Percentiles rank a stretch among this genome's conserved stretches.
Conservation (phyloP, 2,329 filamentous ascomycete species). For the Pseudocercospora crystallina region DNA sequence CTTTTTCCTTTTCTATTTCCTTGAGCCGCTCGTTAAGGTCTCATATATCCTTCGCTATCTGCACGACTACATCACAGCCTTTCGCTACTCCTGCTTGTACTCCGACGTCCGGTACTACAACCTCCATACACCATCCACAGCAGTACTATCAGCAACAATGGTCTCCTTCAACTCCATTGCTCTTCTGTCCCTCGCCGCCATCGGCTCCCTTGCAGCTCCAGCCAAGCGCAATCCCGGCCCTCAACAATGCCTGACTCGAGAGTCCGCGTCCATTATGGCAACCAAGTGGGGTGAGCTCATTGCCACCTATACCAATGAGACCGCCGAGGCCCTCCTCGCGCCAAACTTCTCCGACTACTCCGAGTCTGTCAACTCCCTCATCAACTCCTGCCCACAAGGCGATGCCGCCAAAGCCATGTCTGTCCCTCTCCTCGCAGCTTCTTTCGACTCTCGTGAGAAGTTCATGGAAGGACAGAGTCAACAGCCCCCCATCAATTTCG, state of each 20-base stretch:
- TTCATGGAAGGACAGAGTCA: constrained; percentile 34
- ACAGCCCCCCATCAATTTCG: constrained; percentile 34
- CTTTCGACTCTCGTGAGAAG: constrained; percentile 27
- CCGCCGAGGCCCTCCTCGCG: constrained; percentile 27
- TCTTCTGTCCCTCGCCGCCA: constrained; percentile 4
- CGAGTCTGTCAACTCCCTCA: constrained; percentile 36
- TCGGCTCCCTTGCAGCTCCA: constrained; percentile 9
- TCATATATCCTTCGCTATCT: constrained; percentile 5
- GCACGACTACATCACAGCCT: not conserved
- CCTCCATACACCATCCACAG: not conserved
- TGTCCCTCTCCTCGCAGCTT: constrained; percentile 26
- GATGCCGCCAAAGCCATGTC: constrained; percentile 19
- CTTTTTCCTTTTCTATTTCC: constrained; percentile 9
- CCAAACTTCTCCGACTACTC: constrained; percentile 34
- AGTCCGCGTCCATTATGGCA: constrained; percentile 25
- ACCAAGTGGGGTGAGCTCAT: constrained; percentile 32
- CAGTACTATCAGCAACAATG: constrained; percentile 6
- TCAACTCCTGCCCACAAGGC: constrained; percentile 33
- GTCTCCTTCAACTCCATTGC: constrained; percentile 3
- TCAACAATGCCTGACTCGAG: constrained; percentile 25
- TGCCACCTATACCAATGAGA: constrained; percentile 25
- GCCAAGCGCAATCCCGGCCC: not conserved
- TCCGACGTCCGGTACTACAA: not conserved
- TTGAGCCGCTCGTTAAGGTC: constrained; percentile 13
- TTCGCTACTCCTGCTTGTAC: not conserved